Base-by-base conservation (phyloP, 2,329 filamentous ascomycete genomes). In the Periconia macrospinosa region DNA sequence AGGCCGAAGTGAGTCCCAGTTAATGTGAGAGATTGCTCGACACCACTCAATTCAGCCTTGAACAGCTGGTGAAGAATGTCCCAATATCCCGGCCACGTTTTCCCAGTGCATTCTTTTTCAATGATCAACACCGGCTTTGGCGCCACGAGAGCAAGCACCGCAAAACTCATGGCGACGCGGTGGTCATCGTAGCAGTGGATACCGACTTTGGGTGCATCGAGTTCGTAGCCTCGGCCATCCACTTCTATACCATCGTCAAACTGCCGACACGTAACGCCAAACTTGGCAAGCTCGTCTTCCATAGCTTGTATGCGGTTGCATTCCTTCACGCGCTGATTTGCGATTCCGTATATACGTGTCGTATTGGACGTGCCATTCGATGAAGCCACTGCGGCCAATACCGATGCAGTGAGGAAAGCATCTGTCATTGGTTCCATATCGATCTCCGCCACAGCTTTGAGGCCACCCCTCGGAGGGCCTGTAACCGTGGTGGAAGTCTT, bases 401-500 rank as follows among this genome's bases (percentile, higher is more conserved):
- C 92, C 1, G 92, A 95, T 17, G 94, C 94, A 5, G 92, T 97
- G 49, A 99, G 81, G 80, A 99, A 99, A 46, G 94, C 94, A 75
- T 99, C 94, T 0, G 94, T 99, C 94, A 99, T 99, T 1, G 93
- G 90, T 73, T 97, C 94, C 94, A 99, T 99, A 68, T 99, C 92
- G 27, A 99, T 86, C 54, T 93, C 88, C 17, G 86, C 78, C 13
- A 99, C 78, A 0, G 90, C 88, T 63, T 86, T 86, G 40, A 99
- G 78, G 15, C 82, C 76, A 11, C 94, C 93, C 51, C 81, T 75
- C 2, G 83, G 76, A n/a, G 94, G 94, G 1, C 94, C 94, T 9
- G 89, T 96, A 9, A 99, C 94, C 0, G 92, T 97, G 1, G 94
- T 99, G 1, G 92, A 95, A 17, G 83, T 86, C 50, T 85, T 85